phyloP scores from a whole-genome alignment of 176 grass and related monocot species.

The Alloteropsis semialata region DNA sequence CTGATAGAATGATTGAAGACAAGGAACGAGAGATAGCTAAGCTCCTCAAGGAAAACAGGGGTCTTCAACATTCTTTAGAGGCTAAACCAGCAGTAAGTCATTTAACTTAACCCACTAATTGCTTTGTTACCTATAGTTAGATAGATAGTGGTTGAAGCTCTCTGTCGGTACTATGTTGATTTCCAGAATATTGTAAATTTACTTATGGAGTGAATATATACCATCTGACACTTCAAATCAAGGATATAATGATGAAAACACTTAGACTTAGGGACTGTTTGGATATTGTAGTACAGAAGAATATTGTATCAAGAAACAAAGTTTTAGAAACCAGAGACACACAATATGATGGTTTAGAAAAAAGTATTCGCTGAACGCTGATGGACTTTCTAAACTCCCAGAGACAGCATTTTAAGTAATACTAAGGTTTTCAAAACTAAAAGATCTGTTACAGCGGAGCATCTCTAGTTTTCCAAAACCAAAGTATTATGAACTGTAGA shows the following conservation, averaged over 20 bases:
- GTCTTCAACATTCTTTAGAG: slow-evolving; percentile 73
- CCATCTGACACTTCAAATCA: not conserved
- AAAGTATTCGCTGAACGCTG: too few species aligned
- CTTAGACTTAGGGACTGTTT: not conserved
- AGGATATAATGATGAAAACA: not conserved
- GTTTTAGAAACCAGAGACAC: not conserved
- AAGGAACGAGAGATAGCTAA: slow-evolving; percentile 78
- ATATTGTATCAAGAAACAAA: not conserved
- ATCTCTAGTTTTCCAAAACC: not conserved
- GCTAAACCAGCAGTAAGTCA: slow-evolving; percentile 45
- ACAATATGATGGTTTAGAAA: not conserved
- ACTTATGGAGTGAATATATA: not conserved
- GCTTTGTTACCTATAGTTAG: slow-evolving; percentile 5
- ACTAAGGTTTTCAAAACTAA: not conserved
- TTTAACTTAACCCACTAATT: slow-evolving; percentile 9
- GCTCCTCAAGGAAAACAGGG: slow-evolving; percentile 78
- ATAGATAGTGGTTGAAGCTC: not conserved
- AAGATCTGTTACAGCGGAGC: not conserved
- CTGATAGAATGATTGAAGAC: slow-evolving; percentile 96
- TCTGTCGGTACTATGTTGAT: not conserved
- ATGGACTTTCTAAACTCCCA: not conserved
- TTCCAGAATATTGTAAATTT: not conserved
- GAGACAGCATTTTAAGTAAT: not conserved
- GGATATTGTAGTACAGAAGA: not conserved
- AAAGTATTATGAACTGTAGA: not conserved